Conservation (phyloP, 2,329 filamentous ascomycete genomes). For the Hortaea werneckii region DNA sequence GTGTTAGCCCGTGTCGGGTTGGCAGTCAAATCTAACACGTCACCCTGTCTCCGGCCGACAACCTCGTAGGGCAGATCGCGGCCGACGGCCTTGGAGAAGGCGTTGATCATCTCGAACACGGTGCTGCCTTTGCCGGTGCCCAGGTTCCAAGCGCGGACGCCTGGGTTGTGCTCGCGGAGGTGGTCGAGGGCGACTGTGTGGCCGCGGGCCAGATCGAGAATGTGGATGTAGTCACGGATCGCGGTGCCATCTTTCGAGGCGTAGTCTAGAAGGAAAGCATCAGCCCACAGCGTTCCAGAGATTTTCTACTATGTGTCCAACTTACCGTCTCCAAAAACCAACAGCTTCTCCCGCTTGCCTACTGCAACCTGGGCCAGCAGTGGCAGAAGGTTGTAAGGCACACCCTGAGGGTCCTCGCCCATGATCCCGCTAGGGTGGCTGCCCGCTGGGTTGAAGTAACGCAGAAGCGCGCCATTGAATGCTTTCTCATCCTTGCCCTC, state of each 20-base stretch:
- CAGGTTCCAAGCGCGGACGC: constrained; percentile 91
- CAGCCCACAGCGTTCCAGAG: constrained; percentile 1
- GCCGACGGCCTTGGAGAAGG: constrained; percentile 80
- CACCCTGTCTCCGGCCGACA: constrained; percentile 68
- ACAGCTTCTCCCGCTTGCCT: constrained; percentile 83
- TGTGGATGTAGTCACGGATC: constrained; percentile 97
- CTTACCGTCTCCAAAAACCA: constrained; percentile 88
- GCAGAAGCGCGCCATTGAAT: constrained; percentile 86
- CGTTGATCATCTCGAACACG: constrained; percentile 94
- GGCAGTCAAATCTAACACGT: constrained; percentile 89
- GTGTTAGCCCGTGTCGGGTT: constrained; percentile 78
- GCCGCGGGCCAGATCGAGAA: constrained; percentile 76
- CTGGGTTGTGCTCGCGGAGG: constrained; percentile 72
- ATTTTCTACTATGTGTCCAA: constrained; percentile 5
- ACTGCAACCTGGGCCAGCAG: constrained; percentile 92
- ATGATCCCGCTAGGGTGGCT: constrained; percentile 92
- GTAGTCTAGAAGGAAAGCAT: constrained; percentile 56
- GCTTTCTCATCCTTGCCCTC: constrained; percentile 64
- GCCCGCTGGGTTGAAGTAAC: constrained; percentile 97
- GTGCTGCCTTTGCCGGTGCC: constrained; percentile 91
- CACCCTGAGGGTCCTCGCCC: constrained; percentile 93
- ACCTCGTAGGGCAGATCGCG: constrained; percentile 80
- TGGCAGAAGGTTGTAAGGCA: constrained; percentile 91
- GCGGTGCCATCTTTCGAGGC: constrained; percentile 79
- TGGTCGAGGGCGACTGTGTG: constrained; percentile 86